Conservation (phyloP, 306 rosid species). For the Trifolium dubium region DNA sequence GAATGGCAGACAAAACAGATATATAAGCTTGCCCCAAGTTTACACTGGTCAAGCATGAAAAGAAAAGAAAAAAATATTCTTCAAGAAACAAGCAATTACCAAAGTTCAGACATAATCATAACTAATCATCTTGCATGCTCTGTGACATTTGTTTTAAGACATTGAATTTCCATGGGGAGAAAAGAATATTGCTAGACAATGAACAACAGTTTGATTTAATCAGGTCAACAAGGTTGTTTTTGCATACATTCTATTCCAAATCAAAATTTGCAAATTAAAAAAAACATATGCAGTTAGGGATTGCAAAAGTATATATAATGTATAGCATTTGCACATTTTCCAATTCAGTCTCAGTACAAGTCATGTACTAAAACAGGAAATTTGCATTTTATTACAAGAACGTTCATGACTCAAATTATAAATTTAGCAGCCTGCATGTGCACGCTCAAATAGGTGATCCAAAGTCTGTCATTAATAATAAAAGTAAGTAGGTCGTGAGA, state of each 20-base stretch:
- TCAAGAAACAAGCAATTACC: conserved; percentile 28
- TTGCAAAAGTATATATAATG: conserved; percentile 13
- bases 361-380: conserved; percentile 25
- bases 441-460: neutral
- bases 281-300: conserved; percentile 2
- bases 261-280: conserved; percentile 2
- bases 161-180: too few relatives aligned
- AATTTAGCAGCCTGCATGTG: neutral
- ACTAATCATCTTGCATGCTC: conserved; percentile 20
- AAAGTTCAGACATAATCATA: conserved; percentile 38
- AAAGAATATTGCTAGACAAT: conserved; percentile 28
- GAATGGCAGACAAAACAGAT: conserved; percentile 28
- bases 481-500: conserved; percentile 3
- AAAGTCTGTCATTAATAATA: conserved; percentile 23
- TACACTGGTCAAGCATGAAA: conserved; percentile 30
- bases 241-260: conserved; percentile 15
- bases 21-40: conserved; percentile 31
- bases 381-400: conserved; percentile 3
- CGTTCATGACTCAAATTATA: conserved; percentile 8
- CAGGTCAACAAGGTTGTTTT: conserved; percentile 23
- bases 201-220: conserved; percentile 8
- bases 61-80: neutral
- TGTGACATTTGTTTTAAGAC: conserved; percentile 20
- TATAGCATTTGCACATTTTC: conserved; percentile 16
- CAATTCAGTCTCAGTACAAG: conserved; percentile 9